These are phyloP conservation scores for Cladophialophora exuberans DNA, from an alignment of 2,329 filamentous ascomycete species.

Conservation along the genomic window DNA sequence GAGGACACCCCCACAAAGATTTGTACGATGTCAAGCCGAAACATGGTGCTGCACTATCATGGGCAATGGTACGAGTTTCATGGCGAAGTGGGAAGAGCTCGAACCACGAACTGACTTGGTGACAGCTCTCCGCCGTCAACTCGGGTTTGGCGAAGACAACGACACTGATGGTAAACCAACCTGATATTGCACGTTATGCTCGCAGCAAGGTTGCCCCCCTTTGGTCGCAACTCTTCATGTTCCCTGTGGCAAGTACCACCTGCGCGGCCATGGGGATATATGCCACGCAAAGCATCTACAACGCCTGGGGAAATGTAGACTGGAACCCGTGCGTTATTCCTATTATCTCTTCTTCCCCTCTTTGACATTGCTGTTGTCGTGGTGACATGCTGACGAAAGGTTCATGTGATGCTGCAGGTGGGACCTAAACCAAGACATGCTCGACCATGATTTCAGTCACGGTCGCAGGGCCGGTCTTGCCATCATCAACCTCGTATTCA, in stretches of 20 bases:
- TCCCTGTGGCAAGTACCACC: conserved; percentile 47
- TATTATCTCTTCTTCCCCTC: conserved; percentile 34
- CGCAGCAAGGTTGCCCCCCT: conserved; percentile 41
- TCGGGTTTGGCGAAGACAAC: conserved; percentile 44
- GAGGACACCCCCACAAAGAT: conserved; percentile 16
- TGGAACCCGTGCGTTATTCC: conserved; percentile 20
- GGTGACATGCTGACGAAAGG: neutral
- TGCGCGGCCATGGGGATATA: conserved; percentile 51
- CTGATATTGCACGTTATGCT: conserved; percentile 48
- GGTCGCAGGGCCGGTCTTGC: conserved; percentile 16
- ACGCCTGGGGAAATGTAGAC: conserved; percentile 40
- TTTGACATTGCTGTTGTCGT: conserved; percentile 51
- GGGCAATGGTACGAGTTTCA: conserved; percentile 18
- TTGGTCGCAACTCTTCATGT: conserved; percentile 46
- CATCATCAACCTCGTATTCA: conserved; percentile 18
- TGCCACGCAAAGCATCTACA: conserved; percentile 49
- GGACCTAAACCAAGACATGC: conserved; percentile 22
- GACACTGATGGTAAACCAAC: conserved; percentile 48
- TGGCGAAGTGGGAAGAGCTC: neutral
- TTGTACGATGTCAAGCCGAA: conserved; percentile 15
- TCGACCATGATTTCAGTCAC: conserved; percentile 18
- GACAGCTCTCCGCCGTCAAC: conserved; percentile 42
- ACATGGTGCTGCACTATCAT: conserved; percentile 19
- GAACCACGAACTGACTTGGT: conserved; percentile 38
- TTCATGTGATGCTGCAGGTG: neutral